Conservation (phyloP, 2,329 filamentous ascomycete genomes). For the Metarhizium sp. region DNA sequence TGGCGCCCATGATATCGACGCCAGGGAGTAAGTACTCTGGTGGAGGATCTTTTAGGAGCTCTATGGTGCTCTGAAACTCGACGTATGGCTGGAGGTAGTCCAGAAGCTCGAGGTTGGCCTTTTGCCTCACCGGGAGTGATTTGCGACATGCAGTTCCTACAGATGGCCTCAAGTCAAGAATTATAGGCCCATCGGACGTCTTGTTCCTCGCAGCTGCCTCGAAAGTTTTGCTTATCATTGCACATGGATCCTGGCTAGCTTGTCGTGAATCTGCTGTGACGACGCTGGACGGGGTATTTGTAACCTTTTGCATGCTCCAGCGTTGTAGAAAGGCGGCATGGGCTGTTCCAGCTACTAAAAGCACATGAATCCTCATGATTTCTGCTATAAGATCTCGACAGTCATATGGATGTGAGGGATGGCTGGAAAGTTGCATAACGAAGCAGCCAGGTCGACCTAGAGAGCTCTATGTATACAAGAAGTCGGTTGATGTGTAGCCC, state of each 20-base stretch:
- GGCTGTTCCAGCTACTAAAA: neutral
- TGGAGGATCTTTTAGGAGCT: conserved; percentile 7
- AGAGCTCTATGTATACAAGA: no score
- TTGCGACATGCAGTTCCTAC: neutral
- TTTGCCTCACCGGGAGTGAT: neutral
- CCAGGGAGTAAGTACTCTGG: conserved; percentile 1
- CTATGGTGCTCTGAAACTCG: conserved; percentile 8
- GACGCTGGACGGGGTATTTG: neutral
- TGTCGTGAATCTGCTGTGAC: neutral
- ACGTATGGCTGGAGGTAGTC: conserved; percentile 1
- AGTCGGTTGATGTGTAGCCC: no score
- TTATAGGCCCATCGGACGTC: neutral
- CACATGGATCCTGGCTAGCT: neutral
- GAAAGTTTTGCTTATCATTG: neutral
- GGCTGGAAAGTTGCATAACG: no score
- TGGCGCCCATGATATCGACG: conserved; percentile 6
- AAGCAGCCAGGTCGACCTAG: no score
- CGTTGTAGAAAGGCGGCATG: neutral
- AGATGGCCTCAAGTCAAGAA: neutral
- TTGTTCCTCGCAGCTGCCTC: neutral
- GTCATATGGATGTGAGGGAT: no score
- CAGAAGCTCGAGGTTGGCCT: neutral
- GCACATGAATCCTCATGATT: neutral
- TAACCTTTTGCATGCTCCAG: neutral
- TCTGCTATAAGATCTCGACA: no score